A percentile compares a stretch with the other conserved stretches of the same genome.
Evolutionary conservation across 805 yeast genomes (phyloP).

Genomic region (Saturnispora silvae): DNA sequence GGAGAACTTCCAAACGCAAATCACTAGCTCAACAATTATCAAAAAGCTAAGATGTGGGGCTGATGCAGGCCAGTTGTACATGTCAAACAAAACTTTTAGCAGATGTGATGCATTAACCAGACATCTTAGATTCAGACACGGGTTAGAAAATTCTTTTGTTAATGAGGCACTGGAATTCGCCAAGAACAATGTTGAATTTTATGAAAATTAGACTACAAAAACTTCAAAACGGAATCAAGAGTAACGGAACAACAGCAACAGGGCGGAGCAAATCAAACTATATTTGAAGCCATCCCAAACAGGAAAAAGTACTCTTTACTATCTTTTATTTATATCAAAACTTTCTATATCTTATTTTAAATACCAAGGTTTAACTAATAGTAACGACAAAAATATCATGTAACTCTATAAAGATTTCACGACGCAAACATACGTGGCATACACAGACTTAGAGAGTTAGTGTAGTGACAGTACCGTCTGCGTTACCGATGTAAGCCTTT

Average conservation of each 20-base stretch:
- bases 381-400: no score
- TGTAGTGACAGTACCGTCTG: slow-evolving; percentile 43
- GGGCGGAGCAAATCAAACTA: no score
- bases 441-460: slow-evolving; percentile 30
- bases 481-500: slow-evolving; percentile 83
- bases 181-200: slow-evolving; percentile 64
- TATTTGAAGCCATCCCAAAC: no score
- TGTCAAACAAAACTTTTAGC: slow-evolving; percentile 62
- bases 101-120: slow-evolving; percentile 91
- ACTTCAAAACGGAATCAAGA: no score
- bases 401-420: no score
- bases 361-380: no score
- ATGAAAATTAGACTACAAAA: slow-evolving; percentile 12
- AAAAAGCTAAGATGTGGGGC: slow-evolving; percentile 29
- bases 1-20: slow-evolving; percentile 23
- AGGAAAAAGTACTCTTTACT: no score
- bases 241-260: no score
- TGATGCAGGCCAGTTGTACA: slow-evolving; percentile 19
- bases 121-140: slow-evolving; percentile 88
- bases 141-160: slow-evolving; percentile 55
- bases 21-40: slow-evolving; percentile 23
- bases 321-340: slow-evolving; percentile 2
- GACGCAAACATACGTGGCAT: no score
- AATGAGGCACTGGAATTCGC: slow-evolving; percentile 63
- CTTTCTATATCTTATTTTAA: no score